A percentile compares a stretch with the other conserved stretches of the same genome.
These are phyloP conservation scores for Lippia alba DNA, from an alignment of 305 asterid species.

Conservation along the genomic window DNA sequence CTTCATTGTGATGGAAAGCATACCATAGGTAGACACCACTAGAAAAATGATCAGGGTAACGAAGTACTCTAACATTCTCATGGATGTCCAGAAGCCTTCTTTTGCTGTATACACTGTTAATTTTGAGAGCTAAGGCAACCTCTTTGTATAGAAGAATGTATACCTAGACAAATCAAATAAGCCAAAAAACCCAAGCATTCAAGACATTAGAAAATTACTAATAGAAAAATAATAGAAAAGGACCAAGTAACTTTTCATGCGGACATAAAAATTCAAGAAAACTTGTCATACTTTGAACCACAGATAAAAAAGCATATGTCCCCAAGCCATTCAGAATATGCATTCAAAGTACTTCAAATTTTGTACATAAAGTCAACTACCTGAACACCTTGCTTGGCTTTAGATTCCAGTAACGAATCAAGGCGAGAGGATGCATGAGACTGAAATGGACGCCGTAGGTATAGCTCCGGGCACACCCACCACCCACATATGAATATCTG, in stretches of 20 bases:
- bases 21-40: conserved; percentile 89
- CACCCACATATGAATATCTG: conserved; percentile 98
- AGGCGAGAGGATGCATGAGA: conserved; percentile 77
- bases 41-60: conserved; percentile 94
- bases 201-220: conserved; percentile 26
- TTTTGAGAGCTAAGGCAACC: conserved; percentile 92
- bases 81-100: conserved; percentile 79
- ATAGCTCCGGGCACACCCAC: conserved; percentile 99
- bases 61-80: conserved; percentile 87
- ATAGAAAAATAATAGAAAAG: conserved; percentile 17
- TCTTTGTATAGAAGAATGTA: conserved; percentile 95
- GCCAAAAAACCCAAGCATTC: conserved; percentile 36
- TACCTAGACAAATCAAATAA: conserved; percentile 56
- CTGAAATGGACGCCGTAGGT: conserved; percentile 89
- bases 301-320: conserved; percentile 3
- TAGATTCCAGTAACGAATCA: conserved; percentile 90
- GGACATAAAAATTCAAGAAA: conserved; percentile 22
- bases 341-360: conserved; percentile 19
- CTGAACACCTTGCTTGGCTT: conserved; percentile 99
- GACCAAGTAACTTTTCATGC: conserved; percentile 18
- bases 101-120: conserved; percentile 94
- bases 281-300: conserved; percentile 3
- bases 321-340: conserved; percentile 21
- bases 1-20: conserved; percentile 36
- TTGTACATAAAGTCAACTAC: conserved; percentile 42